Evolutionary conservation across 768 basidiomycete genomes (phyloP).

Genomic region (Amanita muscaria): DNA sequence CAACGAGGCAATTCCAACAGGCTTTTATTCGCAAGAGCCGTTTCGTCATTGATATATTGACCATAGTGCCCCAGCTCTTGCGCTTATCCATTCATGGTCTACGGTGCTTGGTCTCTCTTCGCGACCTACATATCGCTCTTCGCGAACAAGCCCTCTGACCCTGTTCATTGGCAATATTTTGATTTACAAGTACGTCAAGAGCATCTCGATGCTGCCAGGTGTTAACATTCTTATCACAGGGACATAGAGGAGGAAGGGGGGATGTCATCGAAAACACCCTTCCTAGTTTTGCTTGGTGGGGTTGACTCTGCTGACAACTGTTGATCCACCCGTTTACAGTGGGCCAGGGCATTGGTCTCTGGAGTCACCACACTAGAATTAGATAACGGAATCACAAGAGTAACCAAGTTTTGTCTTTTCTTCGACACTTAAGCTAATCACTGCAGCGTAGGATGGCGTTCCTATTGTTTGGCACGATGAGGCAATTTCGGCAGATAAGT

Average conservation of each 20-base stretch:
- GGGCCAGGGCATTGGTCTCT: conserved; percentile 58
- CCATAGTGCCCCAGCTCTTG: too few species aligned
- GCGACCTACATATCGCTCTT: not conserved
- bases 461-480: conserved; percentile 81
- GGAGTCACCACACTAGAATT: conserved; percentile 72
- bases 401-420: conserved; percentile 22
- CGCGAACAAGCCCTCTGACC: not conserved
- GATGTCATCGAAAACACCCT: conserved; percentile 67
- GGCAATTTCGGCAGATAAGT: conserved; percentile 52
- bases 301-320: conserved; percentile 2
- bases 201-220: not conserved
- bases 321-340: conserved; percentile 7
- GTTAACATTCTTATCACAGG: conserved; percentile 27
- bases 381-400: conserved; percentile 72
- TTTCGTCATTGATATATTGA: too few species aligned
- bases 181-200: conserved; percentile 39
- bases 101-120: not conserved
- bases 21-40: too few species aligned
- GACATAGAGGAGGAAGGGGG: conserved; percentile 70
- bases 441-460: conserved; percentile 49
- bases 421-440: not conserved
- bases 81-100: conserved; percentile 1
- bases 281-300: conserved; percentile 69
- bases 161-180: conserved; percentile 24
- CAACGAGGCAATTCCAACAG: too few species aligned